A percentile compares a stretch with the other conserved stretches of the same genome.
Conservation (phyloP, 2,329 filamentous ascomycete genomes). For the Sarocladium brachiariae region DNA sequence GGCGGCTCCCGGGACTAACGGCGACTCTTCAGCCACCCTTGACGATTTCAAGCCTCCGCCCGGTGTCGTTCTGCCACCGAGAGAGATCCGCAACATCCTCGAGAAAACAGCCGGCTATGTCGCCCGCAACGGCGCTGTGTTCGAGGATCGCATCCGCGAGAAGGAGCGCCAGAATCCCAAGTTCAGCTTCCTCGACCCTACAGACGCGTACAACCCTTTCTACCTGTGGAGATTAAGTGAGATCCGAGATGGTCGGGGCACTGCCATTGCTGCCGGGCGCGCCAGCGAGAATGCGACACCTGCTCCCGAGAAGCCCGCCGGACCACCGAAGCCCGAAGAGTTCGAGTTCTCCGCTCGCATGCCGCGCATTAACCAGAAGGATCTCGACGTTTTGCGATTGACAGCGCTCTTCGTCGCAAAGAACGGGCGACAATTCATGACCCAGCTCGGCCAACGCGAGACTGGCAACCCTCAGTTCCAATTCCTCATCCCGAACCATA, state of each 20-base stretch:
- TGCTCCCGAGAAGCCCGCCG: constrained; percentile 59
- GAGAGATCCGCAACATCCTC: constrained; percentile 74
- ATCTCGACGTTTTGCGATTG: constrained; percentile 66
- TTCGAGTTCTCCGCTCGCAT: constrained; percentile 94
- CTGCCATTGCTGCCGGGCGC: constrained; percentile 68
- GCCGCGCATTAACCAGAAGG: constrained; percentile 94
- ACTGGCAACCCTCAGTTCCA: constrained; percentile 91
- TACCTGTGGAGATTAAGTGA: constrained; percentile 88
- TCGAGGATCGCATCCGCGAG: constrained; percentile 78
- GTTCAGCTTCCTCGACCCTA: constrained; percentile 75
- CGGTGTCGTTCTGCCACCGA: constrained; percentile 83
- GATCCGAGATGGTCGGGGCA: constrained; percentile 77
- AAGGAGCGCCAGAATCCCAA: constrained; percentile 83
- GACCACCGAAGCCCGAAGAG: constrained; percentile 76
- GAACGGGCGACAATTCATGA: constrained; percentile 89
- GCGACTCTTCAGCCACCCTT: constrained; percentile 44
- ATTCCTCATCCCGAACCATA: constrained; percentile 91
- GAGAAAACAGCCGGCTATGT: constrained; percentile 96
- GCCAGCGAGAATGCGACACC: constrained; percentile 48
- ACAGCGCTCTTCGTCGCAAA: constrained; percentile 90
- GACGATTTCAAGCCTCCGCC: constrained; percentile 71
- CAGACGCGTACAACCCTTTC: constrained; percentile 80
- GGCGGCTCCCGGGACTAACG: constrained; percentile 34
- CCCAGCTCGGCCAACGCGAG: constrained; percentile 80
- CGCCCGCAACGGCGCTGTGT: constrained; percentile 57